Base-by-base conservation (phyloP, 352 stramenopile genomes). In the Phytophthora lateralis region DNA sequence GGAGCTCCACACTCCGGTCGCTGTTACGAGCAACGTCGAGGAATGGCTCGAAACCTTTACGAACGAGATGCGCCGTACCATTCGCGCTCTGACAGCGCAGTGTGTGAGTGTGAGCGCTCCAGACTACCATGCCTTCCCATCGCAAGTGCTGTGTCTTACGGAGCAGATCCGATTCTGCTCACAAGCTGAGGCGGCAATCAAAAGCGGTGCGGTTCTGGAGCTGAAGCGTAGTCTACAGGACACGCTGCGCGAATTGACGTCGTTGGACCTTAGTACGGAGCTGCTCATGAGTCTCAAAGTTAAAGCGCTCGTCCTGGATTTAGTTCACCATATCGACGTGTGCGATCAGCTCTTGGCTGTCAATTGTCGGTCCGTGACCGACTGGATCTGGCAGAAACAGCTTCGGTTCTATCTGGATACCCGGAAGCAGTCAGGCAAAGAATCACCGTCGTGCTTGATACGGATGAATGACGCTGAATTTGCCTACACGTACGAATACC, bases 291-390 rank as follows among this genome's bases (percentile, higher is more conserved):
- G 89, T 57, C 77, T 98, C 38, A 98, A 98, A 53, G 84, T 97
- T 12, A 98, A 98, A 65, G 89, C 87, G 4, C 81, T 99, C 6
- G 90, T 99, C 37, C 69, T 98, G 7, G 96, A 99, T 45, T 71
- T 98, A 3, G 89, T 99, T n/a, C 96, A 99, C 41, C 89, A 98
- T 55, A 96, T 98, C 32, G 95, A 98, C 55, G 89, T 98, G 0
- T 95, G 96, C 39, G 90, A 98, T 38, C 90, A 98, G 44, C 63
- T 98, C 1, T 50, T 89, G 2, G 49, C 32, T 3, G 81, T 66
- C 1, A 85, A 84, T 61, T 91, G 86, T 38, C 69, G 75, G 11
- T 81, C 91, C 4, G 56, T 70, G 9, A 82, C 12, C 9, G 77
- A 85, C 44, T 98, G 93, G 93, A 80, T 85, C 26, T 98, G 93